These are phyloP conservation scores for Fusarium robinianum DNA, from an alignment of 2,329 filamentous ascomycete genomes.

Conservation along the genomic window DNA sequence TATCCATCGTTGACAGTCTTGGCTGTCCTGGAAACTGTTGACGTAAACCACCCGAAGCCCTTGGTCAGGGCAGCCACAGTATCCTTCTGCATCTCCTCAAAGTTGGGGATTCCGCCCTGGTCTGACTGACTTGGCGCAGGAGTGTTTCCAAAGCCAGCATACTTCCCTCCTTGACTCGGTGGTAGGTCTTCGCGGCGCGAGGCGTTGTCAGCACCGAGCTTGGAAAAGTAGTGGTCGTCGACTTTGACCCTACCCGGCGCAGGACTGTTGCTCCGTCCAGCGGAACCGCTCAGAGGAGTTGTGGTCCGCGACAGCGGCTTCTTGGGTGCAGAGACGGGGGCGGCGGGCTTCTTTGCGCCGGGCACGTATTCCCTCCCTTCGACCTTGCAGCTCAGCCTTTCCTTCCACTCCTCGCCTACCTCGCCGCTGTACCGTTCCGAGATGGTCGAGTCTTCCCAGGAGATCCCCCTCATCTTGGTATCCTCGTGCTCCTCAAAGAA, in stretches of 20 bases:
- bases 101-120: constrained; percentile 60
- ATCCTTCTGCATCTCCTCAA: constrained; percentile 92
- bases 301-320: constrained; percentile 45
- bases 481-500: constrained; percentile 80
- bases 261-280: constrained; percentile 48
- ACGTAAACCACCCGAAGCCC: constrained; percentile 92
- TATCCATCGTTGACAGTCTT: constrained; percentile 90
- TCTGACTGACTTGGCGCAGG: constrained; percentile 57
- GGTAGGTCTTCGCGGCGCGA: constrained; percentile 72
- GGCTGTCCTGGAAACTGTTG: constrained; percentile 84
- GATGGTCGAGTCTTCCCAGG: constrained; percentile 87
- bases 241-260: constrained; percentile 59
- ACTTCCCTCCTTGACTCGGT: constrained; percentile 92
- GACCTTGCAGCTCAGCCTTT: constrained; percentile 82
- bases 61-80: constrained; percentile 87
- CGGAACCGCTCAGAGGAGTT: constrained; percentile 48
- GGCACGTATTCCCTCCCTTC: constrained; percentile 87
- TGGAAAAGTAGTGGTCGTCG: constrained; percentile 89
- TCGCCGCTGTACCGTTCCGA: constrained; percentile 89
- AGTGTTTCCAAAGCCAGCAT: constrained; percentile 84
- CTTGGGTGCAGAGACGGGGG: constrained; percentile 35
- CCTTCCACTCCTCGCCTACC: constrained; percentile 94
- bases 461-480: constrained; percentile 67
- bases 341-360: constrained; percentile 60
- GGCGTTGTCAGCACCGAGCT: constrained; percentile 82